Percentiles rank a stretch among this genome's conserved stretches.
phyloP scores from a whole-genome alignment of 2,329 filamentous ascomycete species.

The Coleophoma eucalyptorum region DNA sequence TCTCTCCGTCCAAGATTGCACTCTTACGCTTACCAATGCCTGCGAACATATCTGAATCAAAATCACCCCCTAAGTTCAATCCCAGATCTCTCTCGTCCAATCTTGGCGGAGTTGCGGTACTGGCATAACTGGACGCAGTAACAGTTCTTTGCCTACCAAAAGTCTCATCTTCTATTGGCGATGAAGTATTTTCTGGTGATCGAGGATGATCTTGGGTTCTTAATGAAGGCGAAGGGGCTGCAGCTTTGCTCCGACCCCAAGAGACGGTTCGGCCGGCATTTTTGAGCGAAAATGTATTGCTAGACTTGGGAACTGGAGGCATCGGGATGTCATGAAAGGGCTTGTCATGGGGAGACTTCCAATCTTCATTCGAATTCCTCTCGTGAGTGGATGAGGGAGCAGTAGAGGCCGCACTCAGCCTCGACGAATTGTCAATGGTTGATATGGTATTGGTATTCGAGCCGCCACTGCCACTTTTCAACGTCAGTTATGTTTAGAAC shows the following conservation, averaged over 20 bases:
- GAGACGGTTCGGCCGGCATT: constrained; percentile 27
- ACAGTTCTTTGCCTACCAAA: constrained; percentile 21
- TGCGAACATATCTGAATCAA: constrained; percentile 27
- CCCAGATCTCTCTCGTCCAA: constrained; percentile 23
- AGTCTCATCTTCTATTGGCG: constrained; percentile 14
- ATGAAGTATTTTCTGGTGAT: constrained; percentile 8
- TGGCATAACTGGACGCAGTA: constrained; percentile 28
- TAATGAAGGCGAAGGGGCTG: constrained; percentile 16
- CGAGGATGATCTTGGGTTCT: constrained; percentile 6
- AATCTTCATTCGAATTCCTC: constrained; percentile 18
- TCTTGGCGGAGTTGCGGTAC: constrained; percentile 27
- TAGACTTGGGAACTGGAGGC: constrained; percentile 23
- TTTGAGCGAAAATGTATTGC: constrained; percentile 25
- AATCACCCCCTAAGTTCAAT: constrained; percentile 28
- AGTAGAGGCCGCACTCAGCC: constrained; percentile 29
- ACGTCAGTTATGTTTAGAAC: constrained; percentile 11
- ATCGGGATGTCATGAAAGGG: constrained; percentile 23
- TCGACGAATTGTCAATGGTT: constrained; percentile 29
- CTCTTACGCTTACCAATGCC: constrained; percentile 25
- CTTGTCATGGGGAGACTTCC: constrained; percentile 24
- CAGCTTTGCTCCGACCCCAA: constrained; percentile 24
- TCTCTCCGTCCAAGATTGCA: constrained; percentile 18
- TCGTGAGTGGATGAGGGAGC: constrained; percentile 27
- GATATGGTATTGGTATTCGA: constrained; percentile 30
- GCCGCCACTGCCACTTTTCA: constrained; percentile 28